Conservation (phyloP, 345 rosid genomes). For the Mangifera indica region DNA sequence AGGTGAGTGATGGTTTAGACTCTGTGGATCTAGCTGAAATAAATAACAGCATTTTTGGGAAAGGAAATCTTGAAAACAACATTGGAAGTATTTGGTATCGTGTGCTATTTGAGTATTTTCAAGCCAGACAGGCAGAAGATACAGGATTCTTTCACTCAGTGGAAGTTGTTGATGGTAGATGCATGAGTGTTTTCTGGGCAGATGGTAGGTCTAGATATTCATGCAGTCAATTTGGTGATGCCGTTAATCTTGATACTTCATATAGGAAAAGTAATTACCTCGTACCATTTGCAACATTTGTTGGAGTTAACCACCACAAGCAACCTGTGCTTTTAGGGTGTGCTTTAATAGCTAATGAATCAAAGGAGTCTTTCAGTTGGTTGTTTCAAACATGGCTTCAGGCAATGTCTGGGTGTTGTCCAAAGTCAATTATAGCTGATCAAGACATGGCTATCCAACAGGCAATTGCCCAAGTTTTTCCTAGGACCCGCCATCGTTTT, state of each 20-base stretch:
- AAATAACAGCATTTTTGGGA: slow-evolving; percentile 30
- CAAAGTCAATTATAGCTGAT: slow-evolving; percentile 77
- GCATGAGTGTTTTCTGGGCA: slow-evolving; percentile 82
- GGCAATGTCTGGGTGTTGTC: slow-evolving; percentile 72
- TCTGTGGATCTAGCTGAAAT: slow-evolving; percentile 42
- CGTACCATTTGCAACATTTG: slow-evolving; percentile 77
- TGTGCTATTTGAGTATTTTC: slow-evolving; percentile 70
- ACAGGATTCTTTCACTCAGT: slow-evolving; percentile 78
- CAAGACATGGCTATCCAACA: slow-evolving; percentile 70
- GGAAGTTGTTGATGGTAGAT: slow-evolving; percentile 55
- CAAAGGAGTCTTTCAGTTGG: slow-evolving; percentile 72
- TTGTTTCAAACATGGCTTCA: slow-evolving; percentile 80
- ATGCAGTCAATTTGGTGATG: slow-evolving; percentile 86
- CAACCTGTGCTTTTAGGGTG: slow-evolving; percentile 89
- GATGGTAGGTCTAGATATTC: slow-evolving; percentile 89
- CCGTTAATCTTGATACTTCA: slow-evolving; percentile 66
- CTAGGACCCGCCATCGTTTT: slow-evolving; percentile 70
- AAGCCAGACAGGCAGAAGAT: slow-evolving; percentile 74
- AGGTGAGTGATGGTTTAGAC: slow-evolving; percentile 47
- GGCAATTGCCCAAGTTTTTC: slow-evolving; percentile 69
- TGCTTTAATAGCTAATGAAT: slow-evolving; percentile 70
- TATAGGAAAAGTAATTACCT: slow-evolving; percentile 56
- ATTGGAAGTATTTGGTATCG: slow-evolving; percentile 76
- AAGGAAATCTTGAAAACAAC: slow-evolving; percentile 41
- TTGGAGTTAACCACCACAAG: slow-evolving; percentile 86